Evolutionary conservation across 139 green algal species (phyloP), one percentile per base, ranked within the genome.

Genomic region (Prasinococcaceae sp.): DNA sequence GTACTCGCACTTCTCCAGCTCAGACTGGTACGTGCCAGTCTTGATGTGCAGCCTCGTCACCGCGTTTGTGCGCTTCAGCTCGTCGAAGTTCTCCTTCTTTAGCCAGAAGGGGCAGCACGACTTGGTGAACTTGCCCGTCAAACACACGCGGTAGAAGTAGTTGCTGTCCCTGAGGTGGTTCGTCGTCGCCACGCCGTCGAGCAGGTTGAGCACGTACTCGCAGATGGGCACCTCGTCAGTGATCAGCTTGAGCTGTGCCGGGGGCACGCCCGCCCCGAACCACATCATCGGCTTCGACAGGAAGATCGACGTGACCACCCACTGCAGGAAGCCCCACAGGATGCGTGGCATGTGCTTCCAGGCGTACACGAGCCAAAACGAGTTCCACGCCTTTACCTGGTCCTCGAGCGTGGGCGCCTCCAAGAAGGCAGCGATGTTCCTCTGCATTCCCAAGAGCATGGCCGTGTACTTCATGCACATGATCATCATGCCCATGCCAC

Each of bases 61-160:
- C 27, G 6, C 22, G 30, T 47, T 30, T 20, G 24, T 22, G 0
- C n/a, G 38, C 68, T 88, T 88, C 14, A 96, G 79, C 55, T 53
- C 47, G 1, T 67, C 30, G 44, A 96, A 96, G 51, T 75, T 77
- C 0, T 69, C 48, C 38, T 81, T 61, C 37, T 69, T 73, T 35
- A 98, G 74, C 75, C 90, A 98, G 14, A 68, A 66, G 24, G 90
- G 90, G 78, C 90, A 97, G 81, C 84, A 94, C 64, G 94, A 79
- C 2, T 73, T 72, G 32, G 85, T 63, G 69, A 95, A 98, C 38
- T 76, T 61, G 30, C 85, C 86, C 0, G 77, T 90, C 14, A 94
- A 61, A 76, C 85, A 97, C 69, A 86, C 88, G 81, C 84, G 92
- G 78, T 97, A 97, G 55, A 96, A 96, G 76, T 94, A 96, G 78